A percentile compares a stretch with the other conserved stretches of the same genome.
Conservation (phyloP, 768 basidiomycete genomes). For the Paxillus ammoniavirescens region DNA sequence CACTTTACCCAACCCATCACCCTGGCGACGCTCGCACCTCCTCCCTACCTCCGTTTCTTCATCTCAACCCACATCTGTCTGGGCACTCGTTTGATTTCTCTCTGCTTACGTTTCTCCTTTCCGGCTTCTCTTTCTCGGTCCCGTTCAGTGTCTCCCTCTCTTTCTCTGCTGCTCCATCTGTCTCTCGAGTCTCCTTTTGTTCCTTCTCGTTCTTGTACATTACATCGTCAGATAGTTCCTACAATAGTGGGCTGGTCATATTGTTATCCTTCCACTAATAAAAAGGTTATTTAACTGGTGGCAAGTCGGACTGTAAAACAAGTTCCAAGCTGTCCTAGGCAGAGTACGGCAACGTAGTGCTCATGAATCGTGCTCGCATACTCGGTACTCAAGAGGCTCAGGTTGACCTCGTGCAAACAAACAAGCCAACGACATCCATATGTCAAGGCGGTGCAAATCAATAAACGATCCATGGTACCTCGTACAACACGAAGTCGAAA, state of each 20-base stretch:
- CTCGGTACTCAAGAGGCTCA: not conserved
- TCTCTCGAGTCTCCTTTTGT: constrained; percentile 16
- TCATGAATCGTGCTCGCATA: not conserved
- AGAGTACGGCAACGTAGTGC: not conserved
- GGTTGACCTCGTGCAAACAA: not conserved
- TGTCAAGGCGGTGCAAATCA: constrained; percentile 29
- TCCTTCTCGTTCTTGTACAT: constrained; percentile 34
- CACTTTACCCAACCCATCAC: constrained; percentile 8
- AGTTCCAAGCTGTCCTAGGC: not conserved
- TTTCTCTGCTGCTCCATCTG: constrained; percentile 11
- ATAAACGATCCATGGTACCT: constrained; percentile 86
- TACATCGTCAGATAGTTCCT: constrained; percentile 47
- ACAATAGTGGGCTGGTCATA: constrained; percentile 56
- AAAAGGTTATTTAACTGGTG: constrained; percentile 35
- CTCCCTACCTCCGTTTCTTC: not conserved
- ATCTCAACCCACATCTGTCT: not conserved
- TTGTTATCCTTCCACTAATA: constrained; percentile 63
- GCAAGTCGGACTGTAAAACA: not conserved
- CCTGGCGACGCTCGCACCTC: constrained; percentile 13
- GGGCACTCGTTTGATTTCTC: not conserved
- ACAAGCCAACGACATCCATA: not conserved
- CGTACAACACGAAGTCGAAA: constrained; percentile 92
- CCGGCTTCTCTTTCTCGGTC: not conserved
- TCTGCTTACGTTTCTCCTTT: not conserved
- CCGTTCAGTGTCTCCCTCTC: not conserved